These are phyloP conservation scores for Chimonanthus salicifolius DNA, from an alignment of 164 flowering plant species.

Conservation along the genomic window DNA sequence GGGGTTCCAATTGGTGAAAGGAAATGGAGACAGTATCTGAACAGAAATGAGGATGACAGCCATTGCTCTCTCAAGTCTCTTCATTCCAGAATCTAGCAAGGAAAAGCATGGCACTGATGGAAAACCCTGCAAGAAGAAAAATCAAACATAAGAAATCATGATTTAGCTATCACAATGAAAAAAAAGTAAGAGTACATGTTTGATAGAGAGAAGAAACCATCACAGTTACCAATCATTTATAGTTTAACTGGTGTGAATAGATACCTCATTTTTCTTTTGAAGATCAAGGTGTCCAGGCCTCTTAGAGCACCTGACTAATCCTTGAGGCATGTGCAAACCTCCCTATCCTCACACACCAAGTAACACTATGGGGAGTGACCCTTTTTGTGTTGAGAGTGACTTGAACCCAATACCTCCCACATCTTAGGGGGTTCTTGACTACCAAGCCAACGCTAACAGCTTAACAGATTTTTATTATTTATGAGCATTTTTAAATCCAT, in stretches of 20 bases:
- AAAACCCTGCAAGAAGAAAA: constrained; percentile 40
- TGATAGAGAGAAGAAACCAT: background rate
- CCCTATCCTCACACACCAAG: no score
- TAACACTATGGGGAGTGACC: no score
- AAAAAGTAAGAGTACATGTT: background rate
- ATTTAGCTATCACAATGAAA: background rate
- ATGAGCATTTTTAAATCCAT: background rate
- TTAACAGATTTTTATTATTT: no score
- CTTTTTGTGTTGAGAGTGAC: no score
- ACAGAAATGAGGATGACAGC: constrained; percentile 41
- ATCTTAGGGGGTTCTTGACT: background rate
- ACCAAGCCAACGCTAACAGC: background rate
- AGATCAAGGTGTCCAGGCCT: no score
- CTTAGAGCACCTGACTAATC: no score
- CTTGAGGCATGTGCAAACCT: no score
- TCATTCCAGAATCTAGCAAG: constrained; percentile 18
- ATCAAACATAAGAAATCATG: background rate
- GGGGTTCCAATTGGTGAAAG: constrained; percentile 32
- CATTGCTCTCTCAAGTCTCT: constrained; percentile 34
- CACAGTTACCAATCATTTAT: background rate
- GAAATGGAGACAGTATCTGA: constrained; percentile 53
- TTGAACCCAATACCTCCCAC: background rate
- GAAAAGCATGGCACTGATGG: constrained; percentile 13
- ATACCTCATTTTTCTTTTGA: no score
- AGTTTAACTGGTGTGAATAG: background rate